Conservation (phyloP, 768 basidiomycete genomes). For the Mycena venus region DNA sequence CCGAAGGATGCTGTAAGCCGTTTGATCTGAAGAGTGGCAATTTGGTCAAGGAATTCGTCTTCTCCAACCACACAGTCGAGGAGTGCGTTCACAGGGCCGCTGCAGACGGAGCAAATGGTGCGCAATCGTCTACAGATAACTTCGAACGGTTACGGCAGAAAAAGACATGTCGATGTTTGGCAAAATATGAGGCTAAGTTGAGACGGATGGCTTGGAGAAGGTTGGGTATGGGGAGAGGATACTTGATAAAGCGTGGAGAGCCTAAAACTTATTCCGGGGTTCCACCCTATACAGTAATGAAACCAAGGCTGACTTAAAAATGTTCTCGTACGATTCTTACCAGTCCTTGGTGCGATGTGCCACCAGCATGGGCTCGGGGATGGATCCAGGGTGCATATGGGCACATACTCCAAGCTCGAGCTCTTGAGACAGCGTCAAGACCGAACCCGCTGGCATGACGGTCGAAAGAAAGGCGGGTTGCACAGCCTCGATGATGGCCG, state of each 20-base stretch:
- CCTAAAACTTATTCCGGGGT: too few relatives aligned
- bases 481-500: too few relatives aligned
- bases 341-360: neutral
- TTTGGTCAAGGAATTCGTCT: neutral
- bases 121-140: neutral
- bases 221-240: neutral
- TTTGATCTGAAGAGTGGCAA: neutral
- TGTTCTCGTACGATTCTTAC: neutral
- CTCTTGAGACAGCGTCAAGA: neutral
- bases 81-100: neutral
- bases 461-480: neutral
- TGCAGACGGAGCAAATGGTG: neutral
- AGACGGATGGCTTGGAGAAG: neutral
- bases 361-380: neutral
- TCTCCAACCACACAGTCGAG: neutral
- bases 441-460: too few relatives aligned
- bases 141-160: neutral
- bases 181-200: neutral
- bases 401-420: neutral
- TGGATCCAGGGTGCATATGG: neutral
- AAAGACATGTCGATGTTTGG: neutral
- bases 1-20: neutral
- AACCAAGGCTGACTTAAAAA: neutral
- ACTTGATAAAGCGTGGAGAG: too few relatives aligned
- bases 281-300: neutral